Conservation (phyloP, 768 basidiomycete genomes). For the Termitomyces sp. region DNA sequence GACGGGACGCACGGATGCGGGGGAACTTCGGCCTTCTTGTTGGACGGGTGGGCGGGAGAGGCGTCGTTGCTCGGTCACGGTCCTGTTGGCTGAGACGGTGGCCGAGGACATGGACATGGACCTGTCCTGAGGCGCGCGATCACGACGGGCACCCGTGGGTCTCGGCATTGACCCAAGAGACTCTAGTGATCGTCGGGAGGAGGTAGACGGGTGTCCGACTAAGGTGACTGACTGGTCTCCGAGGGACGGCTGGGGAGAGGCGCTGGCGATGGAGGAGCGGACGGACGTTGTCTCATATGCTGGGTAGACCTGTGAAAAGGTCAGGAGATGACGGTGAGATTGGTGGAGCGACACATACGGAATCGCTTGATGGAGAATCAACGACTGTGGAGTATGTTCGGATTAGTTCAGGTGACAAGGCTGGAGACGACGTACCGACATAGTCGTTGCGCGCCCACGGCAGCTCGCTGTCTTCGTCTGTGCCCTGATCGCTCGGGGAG, state of each 20-base stretch:
- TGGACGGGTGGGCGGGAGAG: conserved; percentile 32
- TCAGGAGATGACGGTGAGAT: not conserved
- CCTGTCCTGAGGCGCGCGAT: conserved; percentile 65
- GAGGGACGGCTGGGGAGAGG: conserved; percentile 37
- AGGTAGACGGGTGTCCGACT: conserved; percentile 14
- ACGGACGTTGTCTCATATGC: conserved; percentile 13
- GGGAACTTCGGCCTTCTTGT: conserved; percentile 42
- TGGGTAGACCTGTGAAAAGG: too few species aligned
- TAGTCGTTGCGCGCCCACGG: conserved; percentile 53
- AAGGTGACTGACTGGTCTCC: conserved; percentile 25
- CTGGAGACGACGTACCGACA: conserved; percentile 35
- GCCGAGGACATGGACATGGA: conserved; percentile 75
- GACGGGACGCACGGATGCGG: conserved; percentile 37
- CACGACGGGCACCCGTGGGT: conserved; percentile 48
- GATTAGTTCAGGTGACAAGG: too few species aligned
- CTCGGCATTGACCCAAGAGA: conserved; percentile 62
- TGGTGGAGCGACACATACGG: conserved; percentile 10
- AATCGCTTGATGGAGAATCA: conserved; percentile 15
- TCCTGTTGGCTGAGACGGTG: conserved; percentile 25
- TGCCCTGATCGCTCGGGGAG: conserved; percentile 38
- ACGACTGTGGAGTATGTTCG: too few species aligned
- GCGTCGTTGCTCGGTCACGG: conserved; percentile 28
- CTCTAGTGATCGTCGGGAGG: conserved; percentile 66
- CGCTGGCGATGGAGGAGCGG: conserved; percentile 32
- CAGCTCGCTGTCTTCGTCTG: conserved; percentile 54